Evolutionary conservation across 306 rosid genomes (phyloP), one percentile per base, ranked within the genome.

Genomic region (Rosa lucieae): DNA sequence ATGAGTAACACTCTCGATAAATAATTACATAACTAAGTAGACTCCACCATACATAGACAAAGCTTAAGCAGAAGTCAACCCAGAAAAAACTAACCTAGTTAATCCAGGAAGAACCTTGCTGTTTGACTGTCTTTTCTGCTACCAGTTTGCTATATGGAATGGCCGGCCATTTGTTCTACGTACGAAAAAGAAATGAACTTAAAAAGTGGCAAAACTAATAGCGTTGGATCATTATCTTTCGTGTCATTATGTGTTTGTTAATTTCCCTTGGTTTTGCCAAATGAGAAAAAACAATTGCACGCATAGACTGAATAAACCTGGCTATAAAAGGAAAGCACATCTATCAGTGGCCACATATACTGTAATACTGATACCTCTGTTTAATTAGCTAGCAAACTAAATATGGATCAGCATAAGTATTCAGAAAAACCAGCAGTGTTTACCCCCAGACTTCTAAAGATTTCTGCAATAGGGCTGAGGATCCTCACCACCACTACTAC

Each of bases 401-500:
- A 35, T 2, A 65, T 65, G 70, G 70, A 65, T 65, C 69, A 11
- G 70, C 10, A 43, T 8, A 51, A 0, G 63, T 48, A 48, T 37
- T n/a, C 46, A 63, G 35, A 73, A 21, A 82, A 48, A 73, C 82
- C 52, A 77, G 67, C 55, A 1, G 17, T 21, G 20, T n/a, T 55
- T 37, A 12, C 77, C 7, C 14, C 42, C 42, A 48, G 42, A 46
- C 51, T 39, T 71, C 37, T 59, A 4, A 66, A 67, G 39, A 26
- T 82, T 44, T 78, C 71, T 67, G 44, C 75, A 73, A 66, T 82
- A 46, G 79, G 42, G 9, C 59, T 82, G 3, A 72, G 82, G 72
- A 32, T 82, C 32, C 20, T 78, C 53, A 78, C 76, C 42, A 32
- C n/a, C n/a, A n/a, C n/a, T n/a, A n/a, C n/a, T n/a, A n/a, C n/a